phyloP scores from a whole-genome alignment of 1,284 basidiomycete genomes.

The Hemileia vastatrix region DNA sequence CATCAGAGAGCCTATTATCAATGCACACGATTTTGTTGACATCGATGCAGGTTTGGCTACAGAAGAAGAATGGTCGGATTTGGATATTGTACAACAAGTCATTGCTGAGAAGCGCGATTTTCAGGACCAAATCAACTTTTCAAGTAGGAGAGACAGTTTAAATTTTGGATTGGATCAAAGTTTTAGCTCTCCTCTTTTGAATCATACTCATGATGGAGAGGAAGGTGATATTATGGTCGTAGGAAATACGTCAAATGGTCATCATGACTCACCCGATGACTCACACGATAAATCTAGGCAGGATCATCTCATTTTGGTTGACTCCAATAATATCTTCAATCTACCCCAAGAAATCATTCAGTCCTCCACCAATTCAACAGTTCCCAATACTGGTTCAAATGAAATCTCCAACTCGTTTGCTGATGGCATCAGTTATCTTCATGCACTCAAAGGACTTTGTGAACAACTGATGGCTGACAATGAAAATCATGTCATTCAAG shows the following conservation, averaged over 20 bases:
- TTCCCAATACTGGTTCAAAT: background rate
- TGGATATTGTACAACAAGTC: conserved; percentile 14
- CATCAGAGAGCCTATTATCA: conserved; percentile 6
- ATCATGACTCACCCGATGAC: background rate
- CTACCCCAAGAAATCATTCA: background rate
- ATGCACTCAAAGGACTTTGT: conserved; percentile 9
- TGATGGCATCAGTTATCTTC: conserved; percentile 5
- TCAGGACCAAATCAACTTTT: background rate
- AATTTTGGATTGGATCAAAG: background rate
- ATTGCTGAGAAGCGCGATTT: background rate
- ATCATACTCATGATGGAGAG: too few relatives aligned
- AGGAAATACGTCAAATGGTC: too few relatives aligned
- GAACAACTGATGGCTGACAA: background rate
- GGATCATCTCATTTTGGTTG: background rate
- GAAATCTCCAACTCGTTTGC: conserved; percentile 12
- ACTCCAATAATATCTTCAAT: conserved; percentile 6
- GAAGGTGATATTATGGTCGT: too few relatives aligned
- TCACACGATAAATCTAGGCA: background rate
- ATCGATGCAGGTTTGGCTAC: conserved; percentile 13
- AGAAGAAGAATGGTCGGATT: conserved; percentile 7
- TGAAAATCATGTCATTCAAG: conserved; percentile 3
- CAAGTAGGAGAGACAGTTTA: background rate
- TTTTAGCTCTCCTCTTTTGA: too few relatives aligned
- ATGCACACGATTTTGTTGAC: conserved; percentile 12
- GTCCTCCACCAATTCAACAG: background rate